Conservation (phyloP, 306 rosid genomes). For the Prosopis cineraria region DNA sequence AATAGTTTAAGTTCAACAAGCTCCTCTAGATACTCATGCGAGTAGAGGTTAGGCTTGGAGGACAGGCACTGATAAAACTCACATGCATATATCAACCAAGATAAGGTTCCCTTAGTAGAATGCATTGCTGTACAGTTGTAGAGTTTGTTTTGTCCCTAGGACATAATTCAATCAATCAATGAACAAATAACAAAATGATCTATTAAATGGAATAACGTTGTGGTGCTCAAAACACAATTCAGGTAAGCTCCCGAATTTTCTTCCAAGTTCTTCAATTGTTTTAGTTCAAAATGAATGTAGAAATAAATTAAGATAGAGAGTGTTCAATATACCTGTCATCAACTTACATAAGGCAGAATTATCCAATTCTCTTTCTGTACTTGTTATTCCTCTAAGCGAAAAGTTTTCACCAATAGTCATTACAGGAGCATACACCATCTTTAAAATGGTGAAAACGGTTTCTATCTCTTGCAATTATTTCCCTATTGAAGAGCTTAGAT, state of each 20-base stretch:
- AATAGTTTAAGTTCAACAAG: no score
- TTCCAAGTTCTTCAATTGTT: neutral
- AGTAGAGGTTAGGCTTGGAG: no score
- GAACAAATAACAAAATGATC: neutral
- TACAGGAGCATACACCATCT: constrained; percentile 62
- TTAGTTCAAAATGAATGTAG: neutral
- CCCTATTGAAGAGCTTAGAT: constrained; percentile 63
- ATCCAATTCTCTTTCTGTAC: constrained; percentile 21
- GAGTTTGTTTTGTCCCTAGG: neutral
- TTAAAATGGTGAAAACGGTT: constrained; percentile 69
- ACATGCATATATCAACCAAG: neutral
- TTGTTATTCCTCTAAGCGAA: constrained; percentile 18
- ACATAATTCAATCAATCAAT: neutral
- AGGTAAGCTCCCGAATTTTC: neutral
- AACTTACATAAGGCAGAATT: constrained; percentile 24
- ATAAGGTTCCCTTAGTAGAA: neutral
- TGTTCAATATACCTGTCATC: constrained; percentile 21
- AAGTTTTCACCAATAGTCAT: constrained; percentile 69
- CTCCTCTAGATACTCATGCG: no score
- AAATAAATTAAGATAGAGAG: neutral
- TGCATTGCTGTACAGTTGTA: neutral
- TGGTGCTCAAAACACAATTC: neutral
- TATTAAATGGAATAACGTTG: neutral
- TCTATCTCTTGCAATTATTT: constrained; percentile 80
- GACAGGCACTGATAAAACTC: neutral